Evolutionary conservation across 1,284 basidiomycete genomes (phyloP).

Genomic region (Cutaneotrichosporon dermatis): DNA sequence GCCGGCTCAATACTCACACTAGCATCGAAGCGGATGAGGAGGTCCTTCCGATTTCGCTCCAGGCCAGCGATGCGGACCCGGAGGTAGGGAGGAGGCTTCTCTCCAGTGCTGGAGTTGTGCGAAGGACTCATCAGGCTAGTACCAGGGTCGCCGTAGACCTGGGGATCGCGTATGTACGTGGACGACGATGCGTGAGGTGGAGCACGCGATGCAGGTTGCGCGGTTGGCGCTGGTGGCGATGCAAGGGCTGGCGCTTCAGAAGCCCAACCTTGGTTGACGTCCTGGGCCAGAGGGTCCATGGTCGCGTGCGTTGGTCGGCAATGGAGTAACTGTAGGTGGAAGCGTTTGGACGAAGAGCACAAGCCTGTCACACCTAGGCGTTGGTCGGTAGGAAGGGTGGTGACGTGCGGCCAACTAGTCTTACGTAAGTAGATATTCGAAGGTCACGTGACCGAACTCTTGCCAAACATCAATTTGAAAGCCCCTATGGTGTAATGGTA

Average conservation of each 20-base stretch:
- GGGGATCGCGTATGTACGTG: slow-evolving; percentile 30
- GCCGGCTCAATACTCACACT: slow-evolving; percentile 58
- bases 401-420: background rate
- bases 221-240: background rate
- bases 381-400: background rate
- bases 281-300: slow-evolving; percentile 22
- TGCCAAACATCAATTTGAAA: background rate
- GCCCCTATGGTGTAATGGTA: slow-evolving; percentile 11
- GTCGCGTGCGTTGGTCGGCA: background rate
- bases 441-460: background rate
- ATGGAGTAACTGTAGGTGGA: background rate
- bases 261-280: slow-evolving; percentile 22
- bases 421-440: background rate
- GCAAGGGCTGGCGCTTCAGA: background rate
- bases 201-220: background rate
- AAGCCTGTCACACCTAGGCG: background rate
- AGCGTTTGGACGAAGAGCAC: background rate
- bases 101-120: slow-evolving; percentile 1
- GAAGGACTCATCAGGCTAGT: slow-evolving; percentile 27
- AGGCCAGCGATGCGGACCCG: slow-evolving; percentile 79
- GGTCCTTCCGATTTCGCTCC: slow-evolving; percentile 87
- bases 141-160: slow-evolving; percentile 42
- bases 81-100: slow-evolving; percentile 58
- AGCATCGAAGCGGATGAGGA: slow-evolving; percentile 84
- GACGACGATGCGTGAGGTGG: slow-evolving; percentile 11